Evolutionary conservation across 441 rosid genomes (phyloP).

Genomic region (Adansonia gregorii): DNA sequence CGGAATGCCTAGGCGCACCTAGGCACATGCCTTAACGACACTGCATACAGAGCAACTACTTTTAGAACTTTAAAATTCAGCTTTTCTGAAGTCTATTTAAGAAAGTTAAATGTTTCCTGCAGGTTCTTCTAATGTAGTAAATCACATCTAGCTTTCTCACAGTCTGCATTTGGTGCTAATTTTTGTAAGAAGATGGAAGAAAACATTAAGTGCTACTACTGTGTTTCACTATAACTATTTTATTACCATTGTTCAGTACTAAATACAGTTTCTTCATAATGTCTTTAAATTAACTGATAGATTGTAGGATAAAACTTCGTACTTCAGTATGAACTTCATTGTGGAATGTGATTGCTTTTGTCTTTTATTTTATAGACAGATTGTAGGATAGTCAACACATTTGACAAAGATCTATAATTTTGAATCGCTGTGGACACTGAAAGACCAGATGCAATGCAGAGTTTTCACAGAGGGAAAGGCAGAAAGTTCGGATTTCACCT

Average conservation of each 20-base stretch:
- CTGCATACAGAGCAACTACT: neutral
- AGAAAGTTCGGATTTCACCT: slow-evolving; percentile 40
- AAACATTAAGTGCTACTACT: slow-evolving; percentile 47
- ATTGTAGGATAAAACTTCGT: slow-evolving; percentile 30
- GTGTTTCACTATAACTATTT: slow-evolving; percentile 7
- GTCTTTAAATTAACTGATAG: slow-evolving; percentile 46
- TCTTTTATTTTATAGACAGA: slow-evolving; percentile 50
- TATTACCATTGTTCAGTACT: slow-evolving; percentile 24
- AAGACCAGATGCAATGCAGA: slow-evolving; percentile 39
- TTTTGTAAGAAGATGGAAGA: slow-evolving; percentile 52
- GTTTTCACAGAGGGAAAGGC: slow-evolving; percentile 33
- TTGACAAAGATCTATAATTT: slow-evolving; percentile 45
- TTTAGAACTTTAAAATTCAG: neutral
- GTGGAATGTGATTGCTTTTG: slow-evolving; percentile 23
- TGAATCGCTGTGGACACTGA: slow-evolving; percentile 38
- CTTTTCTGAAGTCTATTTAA: neutral
- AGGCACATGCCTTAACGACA: too few relatives aligned
- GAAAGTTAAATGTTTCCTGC: slow-evolving; percentile 32
- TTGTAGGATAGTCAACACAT: slow-evolving; percentile 40
- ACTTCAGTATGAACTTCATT: neutral
- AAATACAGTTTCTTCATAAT: slow-evolving; percentile 21
- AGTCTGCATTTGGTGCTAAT: slow-evolving; percentile 47
- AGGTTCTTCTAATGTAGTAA: slow-evolving; percentile 51
- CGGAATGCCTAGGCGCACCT: too few relatives aligned
- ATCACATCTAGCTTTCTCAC: slow-evolving; percentile 42